Evolutionary conservation across 805 yeast species (phyloP), one percentile per base, ranked within the genome.

Genomic region (Wickerhamiella australiensis): DNA sequence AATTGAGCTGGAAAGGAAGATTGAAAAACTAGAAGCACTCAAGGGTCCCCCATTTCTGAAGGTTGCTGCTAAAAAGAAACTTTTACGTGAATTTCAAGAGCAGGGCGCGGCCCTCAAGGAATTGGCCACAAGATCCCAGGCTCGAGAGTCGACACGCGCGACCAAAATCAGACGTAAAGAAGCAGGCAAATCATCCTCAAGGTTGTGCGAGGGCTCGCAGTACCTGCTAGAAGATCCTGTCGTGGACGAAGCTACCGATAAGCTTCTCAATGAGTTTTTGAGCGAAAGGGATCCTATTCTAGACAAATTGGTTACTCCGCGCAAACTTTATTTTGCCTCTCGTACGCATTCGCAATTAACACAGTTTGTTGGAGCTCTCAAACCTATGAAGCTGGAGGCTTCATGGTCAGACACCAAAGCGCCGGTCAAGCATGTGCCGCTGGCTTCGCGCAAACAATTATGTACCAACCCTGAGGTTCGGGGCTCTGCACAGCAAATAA

Each of bases 271-370:
- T 21, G 46, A 43, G 15, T 25, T 51, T 13, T 50, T 52, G 18
- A 31, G 47, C 6, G 23, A 41, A 12, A 15, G 11, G 12, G 21
- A 36, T 20, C 50, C 40, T 23, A 53, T 37, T 13, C 53, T 42
- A 23, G 53, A 27, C 38, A 52, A 50, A 15, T 42, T 48, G 20
- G 43, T 36, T n/a, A 47, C 68, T 36, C 69, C 76, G 0, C 58
- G 68, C 0, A 75, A 79, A 56, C 76, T 88, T 1, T 76, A 66
- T 56, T 87, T 79, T 60, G 73, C 94, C 0, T 85, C 96, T 1
- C 69, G 97, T 63, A 88, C 97, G 0, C 96, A 88, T 59, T 85
- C 96, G 0, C 97, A 88, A 61, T 67, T 88, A 42, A 70, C 71
- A 33, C 97, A 88, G 60, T 84, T 88, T 59, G 76, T 86, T 0